Evolutionary conservation across 768 basidiomycete species (phyloP).

Genomic region (Leucocoprinus sp.): DNA sequence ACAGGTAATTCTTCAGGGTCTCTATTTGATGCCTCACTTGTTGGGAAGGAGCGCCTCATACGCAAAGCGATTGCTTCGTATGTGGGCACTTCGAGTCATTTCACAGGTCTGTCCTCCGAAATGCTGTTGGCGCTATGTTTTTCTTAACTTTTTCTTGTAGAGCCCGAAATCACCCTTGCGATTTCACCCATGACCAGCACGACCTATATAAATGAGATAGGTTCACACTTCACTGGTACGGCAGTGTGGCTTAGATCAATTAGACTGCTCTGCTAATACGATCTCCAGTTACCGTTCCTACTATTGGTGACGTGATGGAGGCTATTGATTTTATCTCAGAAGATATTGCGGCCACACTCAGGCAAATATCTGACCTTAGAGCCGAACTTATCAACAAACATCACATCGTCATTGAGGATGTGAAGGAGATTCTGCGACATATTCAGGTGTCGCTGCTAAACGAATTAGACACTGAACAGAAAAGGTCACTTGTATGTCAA

Average conservation of each 20-base stretch:
- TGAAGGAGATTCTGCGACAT: slow-evolving; percentile 54
- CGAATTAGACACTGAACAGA: slow-evolving; percentile 62
- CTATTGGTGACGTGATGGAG: slow-evolving; percentile 65
- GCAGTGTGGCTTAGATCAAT: slow-evolving; percentile 13
- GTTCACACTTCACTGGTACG: slow-evolving; percentile 48
- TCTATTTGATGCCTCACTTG: slow-evolving; percentile 53
- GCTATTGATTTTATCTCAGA: slow-evolving; percentile 54
- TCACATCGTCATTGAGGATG: slow-evolving; percentile 61
- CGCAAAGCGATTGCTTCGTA: slow-evolving; percentile 59
- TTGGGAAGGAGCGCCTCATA: slow-evolving; percentile 47
- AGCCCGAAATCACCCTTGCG: slow-evolving; percentile 65
- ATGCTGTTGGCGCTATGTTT: neutral
- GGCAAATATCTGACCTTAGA: slow-evolving; percentile 59
- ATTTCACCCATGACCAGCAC: slow-evolving; percentile 59
- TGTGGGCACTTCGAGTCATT: slow-evolving; percentile 63
- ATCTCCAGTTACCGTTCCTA: slow-evolving; percentile 60
- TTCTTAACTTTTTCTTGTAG: slow-evolving; percentile 22
- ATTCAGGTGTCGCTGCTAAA: slow-evolving; percentile 48
- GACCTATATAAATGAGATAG: slow-evolving; percentile 49
- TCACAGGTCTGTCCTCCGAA: slow-evolving; percentile 39
- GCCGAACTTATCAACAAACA: slow-evolving; percentile 68
- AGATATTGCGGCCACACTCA: slow-evolving; percentile 52
- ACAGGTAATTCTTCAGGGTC: slow-evolving; percentile 44
- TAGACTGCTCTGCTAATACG: neutral
- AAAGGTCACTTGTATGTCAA: slow-evolving; percentile 54